phyloP scores from a whole-genome alignment of 2,329 filamentous ascomycete genomes.

The Claviceps sp. region DNA sequence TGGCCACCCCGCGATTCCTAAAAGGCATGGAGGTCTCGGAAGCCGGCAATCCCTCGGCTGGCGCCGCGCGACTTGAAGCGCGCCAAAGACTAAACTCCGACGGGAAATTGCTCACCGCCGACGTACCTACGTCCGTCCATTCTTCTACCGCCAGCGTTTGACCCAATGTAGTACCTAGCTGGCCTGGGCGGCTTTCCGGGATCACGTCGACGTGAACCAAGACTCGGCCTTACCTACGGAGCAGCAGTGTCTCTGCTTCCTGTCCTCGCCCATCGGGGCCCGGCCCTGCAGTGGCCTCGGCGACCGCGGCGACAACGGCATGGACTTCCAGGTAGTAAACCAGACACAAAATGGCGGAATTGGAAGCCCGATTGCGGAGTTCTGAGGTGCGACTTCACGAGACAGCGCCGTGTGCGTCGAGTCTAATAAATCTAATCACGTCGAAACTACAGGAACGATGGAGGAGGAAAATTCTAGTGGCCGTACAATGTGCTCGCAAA shows the following conservation, averaged over 20 bases:
- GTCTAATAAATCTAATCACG: neutral
- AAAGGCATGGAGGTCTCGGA: too few species aligned
- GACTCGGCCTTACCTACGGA: too few species aligned
- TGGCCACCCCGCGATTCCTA: too few species aligned
- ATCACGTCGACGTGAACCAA: too few species aligned
- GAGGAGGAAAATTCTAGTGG: slow-evolving; percentile 14
- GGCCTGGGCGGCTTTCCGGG: neutral
- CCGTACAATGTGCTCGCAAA: slow-evolving; percentile 61
- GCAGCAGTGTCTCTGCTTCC: neutral
- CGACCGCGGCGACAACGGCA: slow-evolving; percentile 16
- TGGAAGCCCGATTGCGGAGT: slow-evolving; percentile 42
- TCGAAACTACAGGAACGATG: too few species aligned
- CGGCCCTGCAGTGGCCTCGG: neutral
- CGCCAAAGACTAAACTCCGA: too few species aligned
- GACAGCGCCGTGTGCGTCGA: too few species aligned
- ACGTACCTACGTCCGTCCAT: too few species aligned
- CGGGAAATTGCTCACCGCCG: too few species aligned
- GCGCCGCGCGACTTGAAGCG: too few species aligned
- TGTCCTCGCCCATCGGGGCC: neutral
- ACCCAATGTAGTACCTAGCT: neutral
- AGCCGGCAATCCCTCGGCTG: too few species aligned
- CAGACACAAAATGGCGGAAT: slow-evolving; percentile 35
- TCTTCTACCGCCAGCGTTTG: too few species aligned
- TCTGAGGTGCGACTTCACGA: slow-evolving; percentile 27
- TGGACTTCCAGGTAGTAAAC: slow-evolving; percentile 26